Evolutionary conservation across 2,329 filamentous ascomycete species (phyloP), one percentile per base, ranked within the genome.

Genomic region (Sordariomycetes sp.): DNA sequence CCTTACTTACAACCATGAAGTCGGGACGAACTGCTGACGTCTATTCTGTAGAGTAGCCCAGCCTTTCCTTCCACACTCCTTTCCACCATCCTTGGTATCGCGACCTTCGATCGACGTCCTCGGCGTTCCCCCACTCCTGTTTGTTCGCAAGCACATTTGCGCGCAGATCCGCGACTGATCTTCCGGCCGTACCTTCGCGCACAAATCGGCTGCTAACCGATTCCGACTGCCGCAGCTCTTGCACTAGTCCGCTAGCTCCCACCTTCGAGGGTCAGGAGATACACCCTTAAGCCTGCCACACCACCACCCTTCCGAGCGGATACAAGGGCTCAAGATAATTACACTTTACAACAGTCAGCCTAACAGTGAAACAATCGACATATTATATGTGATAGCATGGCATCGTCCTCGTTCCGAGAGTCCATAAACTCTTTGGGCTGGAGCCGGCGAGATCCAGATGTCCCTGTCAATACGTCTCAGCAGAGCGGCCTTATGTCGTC

Each of bases 361-460:
- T n/a, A n/a, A n/a, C 50, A 36, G 55, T 56, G 55, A 56, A 48
- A 48, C 52, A 56, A 39, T 48, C 20, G 20, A 4, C 20, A 39
- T 48, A 8, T 24, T 52, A 48, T 25, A n/a, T 28, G 13, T 20
- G 15, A 45, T 39, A 70, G 60, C 61, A 96, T 96, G 91, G 87
- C 91, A 60, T 92, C 90, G 63, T 78, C 84, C 63, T 89, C 89
- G 53, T 97, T 99, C 72, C 84, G 91, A 69, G 90, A 96, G 72
- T 95, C 89, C 24, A 90, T 97, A 78, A 95, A 89, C 77, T 94
- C 90, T 59, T 74, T 97, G 66, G 94, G 94, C 60, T 97, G 94
- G 94, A 89, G 89, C 66, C 87, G 92, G 64, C 84, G 92, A 66
- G 86, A 90, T 59, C 71, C 82, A 62, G 88, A 95, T 66, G 75